Evolutionary conservation across 352 stramenopile species (phyloP), one percentile per base, ranked within the genome.

Genomic region (Hyphochytrium catenoides): DNA sequence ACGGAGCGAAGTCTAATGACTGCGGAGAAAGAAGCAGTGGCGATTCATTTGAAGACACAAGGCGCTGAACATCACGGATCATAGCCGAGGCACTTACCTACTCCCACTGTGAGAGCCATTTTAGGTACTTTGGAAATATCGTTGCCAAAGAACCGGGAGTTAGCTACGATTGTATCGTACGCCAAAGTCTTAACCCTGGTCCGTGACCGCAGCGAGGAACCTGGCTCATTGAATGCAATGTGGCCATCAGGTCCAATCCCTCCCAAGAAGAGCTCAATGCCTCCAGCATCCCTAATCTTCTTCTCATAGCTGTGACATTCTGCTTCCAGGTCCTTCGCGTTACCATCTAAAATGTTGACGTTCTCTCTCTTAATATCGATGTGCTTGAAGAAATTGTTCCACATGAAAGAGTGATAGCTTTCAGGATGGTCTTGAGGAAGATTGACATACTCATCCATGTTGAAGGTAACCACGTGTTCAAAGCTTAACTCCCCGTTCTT

Each of bases 161-260:
- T 87, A 9, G 71, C 72, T 6, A 86, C 51, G 29, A 86, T 70
- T 3, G 73, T 87, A 49, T 87, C 72, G 50, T 87, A 85, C 15
- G 71, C 73, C 57, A 87, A 51, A 18, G 73, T 87, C 49, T 87
- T 87, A 23, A 87, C 65, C 27, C 73, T 66, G 22, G 73, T 87
- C 12, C 61, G 59, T 11, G 68, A 85, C 24, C 46, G 43, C 26
- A 87, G 50, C 8, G 64, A 85, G 20, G 59, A 79, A 18, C 75
- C 75, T 0, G 73, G 72, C 47, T 91, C 73, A 43, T 91, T 91
- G 62, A 91, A 91, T 8, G 73, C 75, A 49, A 91, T 89, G 57
- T 91, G 75, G 18, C 75, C 74, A 46, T 90, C 74, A n/a, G 70
- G 74, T 0, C 75, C 75, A 43, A 91, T 89, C 30, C 75, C 74